Base-by-base conservation (phyloP, 1,139 yeast genomes). In the Pichia sp. region DNA sequence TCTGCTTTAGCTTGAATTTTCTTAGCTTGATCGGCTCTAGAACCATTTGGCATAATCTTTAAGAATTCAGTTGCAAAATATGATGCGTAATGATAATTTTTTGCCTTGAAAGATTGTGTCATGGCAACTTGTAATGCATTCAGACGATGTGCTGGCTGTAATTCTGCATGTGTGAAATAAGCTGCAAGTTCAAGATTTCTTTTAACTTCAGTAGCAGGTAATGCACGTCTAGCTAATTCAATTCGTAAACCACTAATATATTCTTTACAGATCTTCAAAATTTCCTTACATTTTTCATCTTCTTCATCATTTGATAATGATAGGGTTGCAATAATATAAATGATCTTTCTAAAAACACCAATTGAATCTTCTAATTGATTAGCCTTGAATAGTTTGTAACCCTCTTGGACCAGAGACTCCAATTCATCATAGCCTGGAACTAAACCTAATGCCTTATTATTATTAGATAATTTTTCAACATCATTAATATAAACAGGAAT, bases 181-280 rank as follows among this genome's bases (percentile, higher is more conserved):
- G 97, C 95, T 6, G 97, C 97, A 55, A 94, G 73, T 65, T 92
- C 98, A 60, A 94, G 74, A 61, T 87, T 89, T 52, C 97, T 82
- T 66, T 87, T 84, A 44, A 82, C 70, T 50, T 87, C 87, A 27
- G 70, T 68, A 4, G 82, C 71, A 34, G 84, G 87, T 48, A 90
- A 69, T 8, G 83, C 64, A 67, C 97, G 87, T 68, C 98, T 89
- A 47, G 78, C 78, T 53, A 92, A 73, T 66, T 94, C 98, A 54
- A 92, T 87, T 28, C 95, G 82, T 55, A 90, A 76, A 23, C 97
- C 98, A 46, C 92, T 66, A 57, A 94, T 87, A 63, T 94, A 94
- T 62, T 92, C 96, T 55, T 85, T 84, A 65, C 96, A 86, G 51
- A 85, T 72, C 27, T 72, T 71, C 55, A 94, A 69, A 2, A 89